Conservation (phyloP, 768 basidiomycete genomes). For the Leccinum pellstonianum region DNA sequence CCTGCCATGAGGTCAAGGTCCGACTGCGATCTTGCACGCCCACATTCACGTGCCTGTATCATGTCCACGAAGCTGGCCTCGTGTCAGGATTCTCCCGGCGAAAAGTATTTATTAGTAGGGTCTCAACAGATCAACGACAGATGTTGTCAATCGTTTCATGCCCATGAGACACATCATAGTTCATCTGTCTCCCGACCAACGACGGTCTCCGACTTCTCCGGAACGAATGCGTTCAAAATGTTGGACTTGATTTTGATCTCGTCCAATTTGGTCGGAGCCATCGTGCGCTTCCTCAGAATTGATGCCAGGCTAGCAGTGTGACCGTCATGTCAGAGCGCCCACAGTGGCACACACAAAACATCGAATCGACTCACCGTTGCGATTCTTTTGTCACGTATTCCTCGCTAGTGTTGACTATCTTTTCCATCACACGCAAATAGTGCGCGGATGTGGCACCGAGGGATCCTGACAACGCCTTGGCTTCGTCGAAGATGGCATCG, state of each 20-base stretch:
- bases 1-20: conserved; percentile 27
- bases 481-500: conserved; percentile 63
- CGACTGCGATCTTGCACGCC: conserved; percentile 11
- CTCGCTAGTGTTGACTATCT: conserved; percentile 67
- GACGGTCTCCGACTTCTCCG: conserved; percentile 36
- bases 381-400: conserved; percentile 84
- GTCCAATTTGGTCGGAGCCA: conserved; percentile 79
- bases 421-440: conserved; percentile 91
- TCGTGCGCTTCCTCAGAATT: conserved; percentile 76
- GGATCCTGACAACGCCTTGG: conserved; percentile 46
- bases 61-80: conserved; percentile 22
- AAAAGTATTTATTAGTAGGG: conserved; percentile 16
- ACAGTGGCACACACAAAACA: not conserved
- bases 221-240: conserved; percentile 65
- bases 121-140: conserved; percentile 18
- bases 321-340: conserved; percentile 6
- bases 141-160: conserved; percentile 5
- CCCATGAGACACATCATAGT: conserved; percentile 35
- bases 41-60: conserved; percentile 24
- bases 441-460: conserved; percentile 60
- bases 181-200: conserved; percentile 38
- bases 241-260: conserved; percentile 93
- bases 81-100: conserved; percentile 10
- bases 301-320: conserved; percentile 54
- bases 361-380: conserved; percentile 55